Evolutionary conservation across 2,329 filamentous ascomycete genomes (phyloP).

Genomic region (Epichloe baconii): DNA sequence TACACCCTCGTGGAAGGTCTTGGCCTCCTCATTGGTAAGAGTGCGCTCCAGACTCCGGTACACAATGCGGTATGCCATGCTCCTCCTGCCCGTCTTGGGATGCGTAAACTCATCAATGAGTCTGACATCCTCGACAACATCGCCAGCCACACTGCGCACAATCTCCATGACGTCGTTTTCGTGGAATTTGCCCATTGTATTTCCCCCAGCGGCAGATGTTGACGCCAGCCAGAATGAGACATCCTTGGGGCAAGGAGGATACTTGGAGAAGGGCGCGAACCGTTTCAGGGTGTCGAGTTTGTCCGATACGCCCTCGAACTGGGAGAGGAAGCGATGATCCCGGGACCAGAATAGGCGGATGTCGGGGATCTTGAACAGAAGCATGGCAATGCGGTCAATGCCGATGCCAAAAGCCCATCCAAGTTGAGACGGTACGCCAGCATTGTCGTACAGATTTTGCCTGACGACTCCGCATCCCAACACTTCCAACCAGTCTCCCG

Average conservation of each 20-base stretch:
- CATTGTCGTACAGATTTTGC: conserved; percentile 67
- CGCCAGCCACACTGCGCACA: conserved; percentile 68
- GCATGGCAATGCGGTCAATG: conserved; percentile 91
- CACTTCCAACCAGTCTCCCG: conserved; percentile 89
- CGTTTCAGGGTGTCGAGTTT: conserved; percentile 36
- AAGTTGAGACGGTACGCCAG: conserved; percentile 59
- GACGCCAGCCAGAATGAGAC: conserved; percentile 76
- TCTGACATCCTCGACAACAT: conserved; percentile 75
- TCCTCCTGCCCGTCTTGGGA: conserved; percentile 69
- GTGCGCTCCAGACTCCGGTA: conserved; percentile 89
- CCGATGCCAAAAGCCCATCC: conserved; percentile 96
- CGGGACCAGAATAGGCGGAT: conserved; percentile 93
- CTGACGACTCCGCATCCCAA: conserved; percentile 85
- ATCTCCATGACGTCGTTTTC: conserved; percentile 98
- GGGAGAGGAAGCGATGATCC: conserved; percentile 71
- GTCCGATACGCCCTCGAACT: conserved; percentile 57
- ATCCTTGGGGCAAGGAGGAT: conserved; percentile 82
- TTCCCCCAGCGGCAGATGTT: conserved; percentile 36
- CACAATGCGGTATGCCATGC: conserved; percentile 84
- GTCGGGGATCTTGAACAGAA: conserved; percentile 90
- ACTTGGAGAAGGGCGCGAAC: conserved; percentile 82
- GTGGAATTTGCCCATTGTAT: conserved; percentile 48
- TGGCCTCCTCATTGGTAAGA: conserved; percentile 70
- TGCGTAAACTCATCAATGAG: conserved; percentile 80
- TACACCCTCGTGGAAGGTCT: conserved; percentile 60